Conservation (phyloP, 2,329 filamentous ascomycete genomes). For the Venturia oleaginea region DNA sequence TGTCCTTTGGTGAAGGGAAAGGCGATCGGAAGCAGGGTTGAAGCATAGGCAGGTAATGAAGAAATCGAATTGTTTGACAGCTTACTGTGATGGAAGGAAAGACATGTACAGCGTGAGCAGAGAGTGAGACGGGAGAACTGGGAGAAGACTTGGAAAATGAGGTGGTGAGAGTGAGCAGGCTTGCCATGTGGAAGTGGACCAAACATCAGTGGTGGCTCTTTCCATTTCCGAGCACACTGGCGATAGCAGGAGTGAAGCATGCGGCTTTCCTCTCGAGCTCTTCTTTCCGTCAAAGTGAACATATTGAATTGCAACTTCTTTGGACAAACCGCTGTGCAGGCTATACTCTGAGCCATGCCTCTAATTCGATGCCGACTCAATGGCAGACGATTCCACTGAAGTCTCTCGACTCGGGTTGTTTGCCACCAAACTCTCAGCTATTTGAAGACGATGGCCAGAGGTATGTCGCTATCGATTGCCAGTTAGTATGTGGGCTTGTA, state of each 20-base stretch:
- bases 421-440: no score
- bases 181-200: background rate
- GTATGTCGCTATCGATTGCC: no score
- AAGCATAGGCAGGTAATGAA: constrained; percentile 1
- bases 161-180: background rate
- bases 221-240: background rate
- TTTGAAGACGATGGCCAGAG: no score
- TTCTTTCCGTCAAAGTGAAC: background rate
- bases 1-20: background rate
- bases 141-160: constrained; percentile 1
- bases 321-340: background rate
- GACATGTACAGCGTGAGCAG: constrained; percentile 2
- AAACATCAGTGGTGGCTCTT: background rate
- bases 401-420: no score
- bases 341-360: no score
- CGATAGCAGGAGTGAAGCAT: background rate
- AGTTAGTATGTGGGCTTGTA: no score
- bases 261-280: background rate
- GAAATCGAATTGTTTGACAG: background rate
- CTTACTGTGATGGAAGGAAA: constrained; percentile 4
- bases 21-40: background rate
- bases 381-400: no score
- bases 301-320: background rate
- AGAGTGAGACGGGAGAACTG: background rate
- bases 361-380: no score